These are phyloP conservation scores for Termitomyces sp. DNA, from an alignment of 768 basidiomycete species.

Conservation along the genomic window DNA sequence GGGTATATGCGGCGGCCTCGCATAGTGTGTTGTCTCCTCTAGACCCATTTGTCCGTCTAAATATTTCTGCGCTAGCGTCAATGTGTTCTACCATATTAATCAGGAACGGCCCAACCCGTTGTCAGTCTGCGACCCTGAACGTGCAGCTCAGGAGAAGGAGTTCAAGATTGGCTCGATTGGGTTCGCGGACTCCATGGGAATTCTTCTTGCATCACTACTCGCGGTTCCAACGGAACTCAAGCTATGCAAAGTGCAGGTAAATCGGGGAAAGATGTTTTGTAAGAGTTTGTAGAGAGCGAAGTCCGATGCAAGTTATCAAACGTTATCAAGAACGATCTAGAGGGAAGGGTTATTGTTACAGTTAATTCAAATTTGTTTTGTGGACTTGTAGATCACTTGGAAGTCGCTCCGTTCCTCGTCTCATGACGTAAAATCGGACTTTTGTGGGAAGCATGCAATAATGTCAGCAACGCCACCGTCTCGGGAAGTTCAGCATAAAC, in stretches of 20 bases:
- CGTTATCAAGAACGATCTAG: background rate
- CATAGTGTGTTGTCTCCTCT: constrained; percentile 57
- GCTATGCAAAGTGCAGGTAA: constrained; percentile 67
- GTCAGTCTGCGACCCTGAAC: constrained; percentile 44
- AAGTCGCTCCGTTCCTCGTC: no score
- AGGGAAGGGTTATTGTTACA: background rate
- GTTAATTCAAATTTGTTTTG: no score
- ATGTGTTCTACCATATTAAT: constrained; percentile 79
- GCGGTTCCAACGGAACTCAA: constrained; percentile 71
- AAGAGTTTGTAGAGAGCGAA: constrained; percentile 39
- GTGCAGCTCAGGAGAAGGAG: constrained; percentile 70
- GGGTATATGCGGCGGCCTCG: constrained; percentile 88
- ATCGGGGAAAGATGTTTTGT: constrained; percentile 67
- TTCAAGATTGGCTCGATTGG: constrained; percentile 91
- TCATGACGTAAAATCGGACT: no score
- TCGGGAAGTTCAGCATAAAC: no score
- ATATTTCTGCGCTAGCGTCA: constrained; percentile 47
- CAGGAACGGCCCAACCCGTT: constrained; percentile 54
- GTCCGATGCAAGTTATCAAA: background rate
- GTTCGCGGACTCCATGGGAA: constrained; percentile 79
- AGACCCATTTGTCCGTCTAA: background rate
- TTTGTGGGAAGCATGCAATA: no score
- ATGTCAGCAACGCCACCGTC: no score
- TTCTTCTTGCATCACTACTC: constrained; percentile 54
- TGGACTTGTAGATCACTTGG: no score